Conservation (phyloP, 352 stramenopile species). For the Phytophthora fragariae region DNA sequence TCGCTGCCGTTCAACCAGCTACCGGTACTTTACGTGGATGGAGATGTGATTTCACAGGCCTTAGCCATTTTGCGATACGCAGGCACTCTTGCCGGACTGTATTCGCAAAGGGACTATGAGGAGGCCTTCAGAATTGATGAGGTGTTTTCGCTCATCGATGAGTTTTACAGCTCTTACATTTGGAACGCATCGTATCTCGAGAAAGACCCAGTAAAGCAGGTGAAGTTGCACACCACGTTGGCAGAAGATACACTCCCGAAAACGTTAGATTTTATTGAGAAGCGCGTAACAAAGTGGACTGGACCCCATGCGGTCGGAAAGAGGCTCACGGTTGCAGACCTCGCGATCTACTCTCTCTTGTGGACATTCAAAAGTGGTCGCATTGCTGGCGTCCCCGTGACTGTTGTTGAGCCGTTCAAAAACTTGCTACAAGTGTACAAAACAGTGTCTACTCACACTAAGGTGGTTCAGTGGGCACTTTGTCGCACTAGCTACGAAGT, state of each 20-base stretch:
- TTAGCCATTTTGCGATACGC: slow-evolving; percentile 67
- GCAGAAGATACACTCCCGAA: slow-evolving; percentile 45
- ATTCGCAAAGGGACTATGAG: slow-evolving; percentile 41
- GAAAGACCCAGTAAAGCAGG: slow-evolving; percentile 36
- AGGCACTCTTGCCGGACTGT: slow-evolving; percentile 56
- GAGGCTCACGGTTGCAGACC: slow-evolving; percentile 54
- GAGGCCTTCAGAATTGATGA: slow-evolving; percentile 50
- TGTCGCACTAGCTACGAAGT: slow-evolving; percentile 11
- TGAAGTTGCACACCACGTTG: slow-evolving; percentile 32
- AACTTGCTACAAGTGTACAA: slow-evolving; percentile 45
- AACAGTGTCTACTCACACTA: slow-evolving; percentile 42
- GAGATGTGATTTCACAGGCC: slow-evolving; percentile 52
- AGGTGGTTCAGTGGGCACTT: slow-evolving; percentile 52
- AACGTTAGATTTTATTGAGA: slow-evolving; percentile 50
- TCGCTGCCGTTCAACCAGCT: slow-evolving; percentile 54
- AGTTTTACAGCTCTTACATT: slow-evolving; percentile 42
- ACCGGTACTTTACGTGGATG: slow-evolving; percentile 54
- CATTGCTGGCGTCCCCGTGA: slow-evolving; percentile 38
- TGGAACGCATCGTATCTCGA: slow-evolving; percentile 46
- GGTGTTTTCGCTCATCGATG: slow-evolving; percentile 51
- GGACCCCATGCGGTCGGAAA: slow-evolving; percentile 38
- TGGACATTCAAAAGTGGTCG: slow-evolving; percentile 46
- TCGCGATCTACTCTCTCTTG: slow-evolving; percentile 59
- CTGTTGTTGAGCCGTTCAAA: slow-evolving; percentile 39
- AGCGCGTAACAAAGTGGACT: slow-evolving; percentile 41